Evolutionary conservation across 192 early-diverging fungal species (phyloP).

Genomic region (Coemansia sp.): DNA sequence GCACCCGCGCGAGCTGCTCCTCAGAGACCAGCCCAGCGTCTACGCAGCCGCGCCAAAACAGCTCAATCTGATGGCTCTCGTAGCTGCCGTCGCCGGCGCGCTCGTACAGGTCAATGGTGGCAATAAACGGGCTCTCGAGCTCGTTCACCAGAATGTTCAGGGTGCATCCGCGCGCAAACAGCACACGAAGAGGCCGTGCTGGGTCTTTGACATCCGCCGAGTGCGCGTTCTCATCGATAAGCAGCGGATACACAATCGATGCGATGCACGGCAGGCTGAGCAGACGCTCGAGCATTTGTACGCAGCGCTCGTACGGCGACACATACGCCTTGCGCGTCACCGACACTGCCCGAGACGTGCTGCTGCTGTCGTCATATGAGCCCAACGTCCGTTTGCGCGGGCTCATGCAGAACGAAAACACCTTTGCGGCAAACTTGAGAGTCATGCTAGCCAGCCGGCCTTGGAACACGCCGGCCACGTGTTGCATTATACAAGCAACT

Average conservation of each 20-base stretch:
- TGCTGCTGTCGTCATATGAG: constrained; percentile 10
- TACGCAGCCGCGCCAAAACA: constrained; percentile 51
- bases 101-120: constrained; percentile 45
- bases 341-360: constrained; percentile 41
- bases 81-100: constrained; percentile 13
- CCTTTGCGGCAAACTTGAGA: constrained; percentile 34
- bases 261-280: constrained; percentile 40
- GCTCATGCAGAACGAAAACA: constrained; percentile 34
- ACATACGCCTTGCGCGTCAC: constrained; percentile 37
- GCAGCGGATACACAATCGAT: constrained; percentile 36
- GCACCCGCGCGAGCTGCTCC: background rate
- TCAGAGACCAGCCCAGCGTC: constrained; percentile 29
- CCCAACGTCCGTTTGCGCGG: constrained; percentile 22
- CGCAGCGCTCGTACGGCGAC: constrained; percentile 45
- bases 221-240: constrained; percentile 37
- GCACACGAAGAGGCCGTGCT: constrained; percentile 25
- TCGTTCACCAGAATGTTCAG: constrained; percentile 53
- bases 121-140: constrained; percentile 51
- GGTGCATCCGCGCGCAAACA: constrained; percentile 49
- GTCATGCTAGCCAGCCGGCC: constrained; percentile 34
- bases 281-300: constrained; percentile 40
- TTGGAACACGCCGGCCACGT: constrained; percentile 33
- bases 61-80: constrained; percentile 27
- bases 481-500: constrained; percentile 16
- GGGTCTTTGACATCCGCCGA: constrained; percentile 25